phyloP scores from a whole-genome alignment of 495 filamentous ascomycete genomes.

The Viridothelium virens region DNA sequence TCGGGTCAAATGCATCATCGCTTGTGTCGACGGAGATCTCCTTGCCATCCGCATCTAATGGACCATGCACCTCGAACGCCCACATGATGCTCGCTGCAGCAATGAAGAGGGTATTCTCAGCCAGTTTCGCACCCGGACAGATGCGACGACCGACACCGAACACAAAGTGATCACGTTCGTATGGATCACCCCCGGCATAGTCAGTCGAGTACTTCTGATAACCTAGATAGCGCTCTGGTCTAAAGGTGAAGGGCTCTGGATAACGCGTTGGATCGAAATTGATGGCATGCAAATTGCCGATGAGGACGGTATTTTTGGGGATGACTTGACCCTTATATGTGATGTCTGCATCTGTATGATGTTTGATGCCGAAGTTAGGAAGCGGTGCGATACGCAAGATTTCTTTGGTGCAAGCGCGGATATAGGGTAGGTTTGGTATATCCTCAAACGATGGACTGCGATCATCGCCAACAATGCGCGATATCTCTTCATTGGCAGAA shows the following conservation, averaged over 20 bases:
- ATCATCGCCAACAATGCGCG: conserved; percentile 26
- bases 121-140: conserved; percentile 31
- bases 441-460: conserved; percentile 29
- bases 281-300: conserved; percentile 26
- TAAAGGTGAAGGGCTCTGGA: conserved; percentile 22
- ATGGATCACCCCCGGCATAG: conserved; percentile 21
- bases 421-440: conserved; percentile 19
- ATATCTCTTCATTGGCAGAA: conserved; percentile 31
- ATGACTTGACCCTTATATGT: conserved; percentile 30
- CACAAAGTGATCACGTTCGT: conserved; percentile 30
- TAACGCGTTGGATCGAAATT: conserved; percentile 23
- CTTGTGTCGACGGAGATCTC: conserved; percentile 20
- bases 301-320: conserved; percentile 24
- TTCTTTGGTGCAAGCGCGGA: conserved; percentile 22
- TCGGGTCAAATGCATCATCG: background rate
- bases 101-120: conserved; percentile 27
- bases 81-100: conserved; percentile 25
- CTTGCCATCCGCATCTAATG: conserved; percentile 30
- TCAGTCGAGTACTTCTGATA: conserved; percentile 8
- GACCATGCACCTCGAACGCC: conserved; percentile 27
- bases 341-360: conserved; percentile 26
- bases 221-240: conserved; percentile 23
- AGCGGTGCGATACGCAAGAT: conserved; percentile 11
- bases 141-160: conserved; percentile 32
- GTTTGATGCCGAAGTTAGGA: background rate